phyloP scores from a whole-genome alignment of 1,284 basidiomycete species.

The Trametes pubescens region DNA sequence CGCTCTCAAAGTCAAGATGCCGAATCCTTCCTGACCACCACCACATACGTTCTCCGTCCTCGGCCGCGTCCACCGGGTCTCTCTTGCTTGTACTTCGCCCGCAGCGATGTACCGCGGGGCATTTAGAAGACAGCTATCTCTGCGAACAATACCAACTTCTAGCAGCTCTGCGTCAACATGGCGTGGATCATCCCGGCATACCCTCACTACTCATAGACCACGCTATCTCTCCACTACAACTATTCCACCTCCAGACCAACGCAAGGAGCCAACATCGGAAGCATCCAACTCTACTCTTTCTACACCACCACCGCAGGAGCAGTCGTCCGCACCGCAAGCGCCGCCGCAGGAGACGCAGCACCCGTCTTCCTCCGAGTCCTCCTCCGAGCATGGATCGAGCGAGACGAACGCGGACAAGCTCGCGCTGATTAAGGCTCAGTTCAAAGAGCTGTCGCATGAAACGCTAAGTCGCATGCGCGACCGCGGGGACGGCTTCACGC shows the following conservation, averaged over 20 bases:
- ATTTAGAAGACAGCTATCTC: slow-evolving; percentile 12
- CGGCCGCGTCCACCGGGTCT: slow-evolving; percentile 3
- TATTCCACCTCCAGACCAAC: slow-evolving; percentile 17
- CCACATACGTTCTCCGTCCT: slow-evolving; percentile 6
- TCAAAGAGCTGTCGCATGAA: slow-evolving; percentile 61
- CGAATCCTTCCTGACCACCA: slow-evolving; percentile 17
- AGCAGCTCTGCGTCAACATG: slow-evolving; percentile 7
- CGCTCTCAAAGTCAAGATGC: slow-evolving; percentile 15
- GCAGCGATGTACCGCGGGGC: slow-evolving; percentile 26
- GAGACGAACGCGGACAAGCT: slow-evolving; percentile 13
- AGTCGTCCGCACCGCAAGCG: not conserved
- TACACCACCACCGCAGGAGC: not conserved
- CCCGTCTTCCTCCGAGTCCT: slow-evolving; percentile 1
- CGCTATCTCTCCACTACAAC: slow-evolving; percentile 25
- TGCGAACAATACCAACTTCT: slow-evolving; percentile 11
- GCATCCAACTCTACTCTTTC: slow-evolving; percentile 4
- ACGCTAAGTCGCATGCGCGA: slow-evolving; percentile 57
- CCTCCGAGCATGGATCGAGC: not conserved
- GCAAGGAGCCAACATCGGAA: not conserved
- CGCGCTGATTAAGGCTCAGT: slow-evolving; percentile 32
- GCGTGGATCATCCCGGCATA: not conserved
- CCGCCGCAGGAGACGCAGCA: not conserved
- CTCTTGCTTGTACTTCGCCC: not conserved
- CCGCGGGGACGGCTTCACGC: slow-evolving; percentile 65
- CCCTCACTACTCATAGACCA: slow-evolving; percentile 8